Evolutionary conservation across 2,329 filamentous ascomycete species (phyloP).

Genomic region (Aureobasidium sp.): DNA sequence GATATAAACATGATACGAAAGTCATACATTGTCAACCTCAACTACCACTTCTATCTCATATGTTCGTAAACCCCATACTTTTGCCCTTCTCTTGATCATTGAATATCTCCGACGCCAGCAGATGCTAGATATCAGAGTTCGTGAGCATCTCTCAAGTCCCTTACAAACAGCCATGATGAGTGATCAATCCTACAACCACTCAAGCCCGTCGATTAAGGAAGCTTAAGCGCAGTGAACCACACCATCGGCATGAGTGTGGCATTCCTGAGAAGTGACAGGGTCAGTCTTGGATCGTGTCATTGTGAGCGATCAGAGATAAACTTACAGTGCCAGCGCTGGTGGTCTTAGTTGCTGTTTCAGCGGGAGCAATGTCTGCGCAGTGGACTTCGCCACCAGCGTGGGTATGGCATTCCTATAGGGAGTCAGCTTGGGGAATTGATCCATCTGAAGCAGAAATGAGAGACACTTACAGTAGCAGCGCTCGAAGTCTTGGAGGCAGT

Average conservation of each 20-base stretch:
- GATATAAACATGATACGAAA: no score
- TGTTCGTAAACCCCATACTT: no score
- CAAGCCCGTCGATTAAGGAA: no score
- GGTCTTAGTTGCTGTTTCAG: slow-evolving; percentile 60
- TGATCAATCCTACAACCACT: no score
- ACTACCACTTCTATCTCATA: no score
- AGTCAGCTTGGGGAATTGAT: no score
- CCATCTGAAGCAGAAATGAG: slow-evolving; percentile 47
- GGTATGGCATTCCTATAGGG: slow-evolving; percentile 19
- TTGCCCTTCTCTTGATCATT: no score
- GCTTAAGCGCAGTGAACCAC: slow-evolving; percentile 17
- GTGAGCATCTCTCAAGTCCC: no score
- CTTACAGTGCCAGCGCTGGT: slow-evolving; percentile 52
- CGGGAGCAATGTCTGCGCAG: slow-evolving; percentile 12
- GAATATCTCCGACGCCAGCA: no score
- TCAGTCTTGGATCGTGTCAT: not conserved
- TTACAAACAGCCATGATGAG: no score
- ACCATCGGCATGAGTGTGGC: slow-evolving; percentile 21
- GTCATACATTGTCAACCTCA: no score
- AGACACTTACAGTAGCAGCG: slow-evolving; percentile 56
- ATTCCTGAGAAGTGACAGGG: slow-evolving; percentile 12
- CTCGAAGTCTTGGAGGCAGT: slow-evolving; percentile 66
- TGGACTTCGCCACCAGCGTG: slow-evolving; percentile 20
- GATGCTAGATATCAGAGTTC: no score
- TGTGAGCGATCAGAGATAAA: slow-evolving; percentile 52